These are phyloP conservation scores for Fusarium buxicola DNA, from an alignment of 2,329 filamentous ascomycete genomes.

Conservation along the genomic window DNA sequence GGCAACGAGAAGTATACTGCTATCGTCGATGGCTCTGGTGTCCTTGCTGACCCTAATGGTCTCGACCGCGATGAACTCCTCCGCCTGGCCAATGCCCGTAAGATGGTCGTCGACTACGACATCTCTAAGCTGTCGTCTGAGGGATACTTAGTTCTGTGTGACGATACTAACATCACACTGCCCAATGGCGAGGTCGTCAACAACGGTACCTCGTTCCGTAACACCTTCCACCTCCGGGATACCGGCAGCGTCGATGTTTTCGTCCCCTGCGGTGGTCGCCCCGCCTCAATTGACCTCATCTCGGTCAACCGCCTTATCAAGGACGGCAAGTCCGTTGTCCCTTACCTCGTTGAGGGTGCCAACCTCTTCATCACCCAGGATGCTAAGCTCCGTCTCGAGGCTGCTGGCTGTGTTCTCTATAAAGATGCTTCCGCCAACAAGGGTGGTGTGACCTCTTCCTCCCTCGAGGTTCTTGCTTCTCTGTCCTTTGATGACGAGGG, in stretches of 20 bases:
- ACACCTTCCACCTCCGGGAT: constrained; percentile 92
- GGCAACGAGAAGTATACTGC: constrained; percentile 95
- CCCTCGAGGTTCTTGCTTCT: constrained; percentile 93
- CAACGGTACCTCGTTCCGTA: constrained; percentile 96
- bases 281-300: constrained; percentile 94
- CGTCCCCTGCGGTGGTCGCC: constrained; percentile 95
- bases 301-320: constrained; percentile 89
- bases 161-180: constrained; percentile 89
- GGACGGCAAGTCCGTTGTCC: constrained; percentile 86
- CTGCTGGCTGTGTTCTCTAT: constrained; percentile 94
- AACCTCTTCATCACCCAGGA: constrained; percentile 99
- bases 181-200: constrained; percentile 86
- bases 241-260: constrained; percentile 85
- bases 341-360: constrained; percentile 97
- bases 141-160: constrained; percentile 91
- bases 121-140: constrained; percentile 84
- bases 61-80: constrained; percentile 85
- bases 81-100: constrained; percentile 84
- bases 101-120: constrained; percentile 92
- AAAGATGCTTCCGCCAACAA: constrained; percentile 99
- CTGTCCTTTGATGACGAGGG: constrained; percentile 91
- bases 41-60: constrained; percentile 92
- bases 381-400: constrained; percentile 93
- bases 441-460: constrained; percentile 97
- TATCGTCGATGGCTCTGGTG: constrained; percentile 96